These are phyloP conservation scores for Zalerion maritima DNA, from an alignment of 495 filamentous ascomycete genomes.

Conservation along the genomic window DNA sequence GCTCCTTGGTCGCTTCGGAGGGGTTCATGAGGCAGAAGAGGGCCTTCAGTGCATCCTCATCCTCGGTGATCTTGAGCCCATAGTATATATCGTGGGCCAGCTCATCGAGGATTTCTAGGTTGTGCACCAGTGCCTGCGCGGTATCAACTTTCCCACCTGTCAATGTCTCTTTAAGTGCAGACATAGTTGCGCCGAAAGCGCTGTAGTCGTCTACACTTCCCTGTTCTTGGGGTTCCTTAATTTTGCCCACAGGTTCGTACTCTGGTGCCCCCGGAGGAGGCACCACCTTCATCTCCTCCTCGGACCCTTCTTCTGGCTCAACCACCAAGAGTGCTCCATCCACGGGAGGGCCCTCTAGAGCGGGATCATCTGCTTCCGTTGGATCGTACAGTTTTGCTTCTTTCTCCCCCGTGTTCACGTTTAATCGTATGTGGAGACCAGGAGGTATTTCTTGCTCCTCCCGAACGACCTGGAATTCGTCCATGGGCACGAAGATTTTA, in stretches of 20 bases:
- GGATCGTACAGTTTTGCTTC: constrained; percentile 47
- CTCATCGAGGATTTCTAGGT: constrained; percentile 39
- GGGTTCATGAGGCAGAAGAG: constrained; percentile 28
- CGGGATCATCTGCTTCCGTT: constrained; percentile 25
- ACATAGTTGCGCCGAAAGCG: constrained; percentile 28
- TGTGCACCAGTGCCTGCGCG: constrained; percentile 15
- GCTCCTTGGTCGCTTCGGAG: constrained; percentile 6
- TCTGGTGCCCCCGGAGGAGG: constrained; percentile 24
- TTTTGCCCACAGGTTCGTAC: constrained; percentile 35
- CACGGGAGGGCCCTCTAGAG: constrained; percentile 27
- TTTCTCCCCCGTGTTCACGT: constrained; percentile 45
- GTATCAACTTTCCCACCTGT: background rate
- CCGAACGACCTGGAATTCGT: constrained; percentile 45
- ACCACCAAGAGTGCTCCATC: constrained; percentile 35
- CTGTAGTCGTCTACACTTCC: constrained; percentile 16
- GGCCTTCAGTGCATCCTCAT: constrained; percentile 26
- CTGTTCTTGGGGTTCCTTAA: constrained; percentile 25
- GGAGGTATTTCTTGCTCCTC: constrained; percentile 48
- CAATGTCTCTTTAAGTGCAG: constrained; percentile 25
- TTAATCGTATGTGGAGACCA: constrained; percentile 48
- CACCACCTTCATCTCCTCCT: constrained; percentile 11
- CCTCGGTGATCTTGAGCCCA: constrained; percentile 44
- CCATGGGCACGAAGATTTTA: constrained; percentile 42
- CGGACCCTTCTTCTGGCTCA: constrained; percentile 17
- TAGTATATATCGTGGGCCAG: constrained; percentile 54